Base-by-base conservation (phyloP, 1,139 yeast species). In the Wickerhamiella infanticola region DNA sequence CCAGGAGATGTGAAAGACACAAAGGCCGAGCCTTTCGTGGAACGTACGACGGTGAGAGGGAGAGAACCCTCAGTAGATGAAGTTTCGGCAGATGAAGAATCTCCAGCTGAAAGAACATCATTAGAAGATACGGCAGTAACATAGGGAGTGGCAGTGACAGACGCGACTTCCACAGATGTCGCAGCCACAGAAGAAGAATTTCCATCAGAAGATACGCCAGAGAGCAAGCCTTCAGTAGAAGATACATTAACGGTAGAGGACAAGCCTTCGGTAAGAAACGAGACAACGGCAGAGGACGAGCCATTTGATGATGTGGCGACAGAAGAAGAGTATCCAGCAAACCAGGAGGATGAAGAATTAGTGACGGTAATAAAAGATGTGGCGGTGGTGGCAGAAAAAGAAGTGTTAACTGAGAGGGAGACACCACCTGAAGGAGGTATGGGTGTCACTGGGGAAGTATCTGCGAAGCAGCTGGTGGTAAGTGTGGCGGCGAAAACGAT, bases 131-230 rank as follows among this genome's bases (percentile, higher is more conserved):
- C 37, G 43, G 33, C 35, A 31, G 33, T 24, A 18, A 42, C 24
- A 31, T 47, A 33, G 11, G 50, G 4, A 2, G 45, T 7, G 5
- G 43, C 29, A 23, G 49, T 24, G 4, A 44, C 40, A 13, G 48
- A 42, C 23, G 53, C 35, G 31, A 49, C 5, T 9, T 50, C 27
- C 5, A 45, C 7, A 36, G 38, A 13, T 9, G 24, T 25, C 39
- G 24, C 39, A 23, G 39, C 24, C 39, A 24, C 4, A 13, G 27
- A 6, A n/a, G 23, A 5, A 23, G 13, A 3, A 11, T 37, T 27
- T 7, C 24, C 23, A 8, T 26, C 24, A 24, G 39, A 5, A 24
- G n/a, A 26, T 24, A 24, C 27, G 24, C 24, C 7, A 13, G 27
- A 23, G 5, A 13, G 5, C 8, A 11, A 26, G 11, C 13, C 5